Base-by-base conservation (phyloP, 495 filamentous ascomycete genomes). In the Hypomontagnella submonticulosa region DNA sequence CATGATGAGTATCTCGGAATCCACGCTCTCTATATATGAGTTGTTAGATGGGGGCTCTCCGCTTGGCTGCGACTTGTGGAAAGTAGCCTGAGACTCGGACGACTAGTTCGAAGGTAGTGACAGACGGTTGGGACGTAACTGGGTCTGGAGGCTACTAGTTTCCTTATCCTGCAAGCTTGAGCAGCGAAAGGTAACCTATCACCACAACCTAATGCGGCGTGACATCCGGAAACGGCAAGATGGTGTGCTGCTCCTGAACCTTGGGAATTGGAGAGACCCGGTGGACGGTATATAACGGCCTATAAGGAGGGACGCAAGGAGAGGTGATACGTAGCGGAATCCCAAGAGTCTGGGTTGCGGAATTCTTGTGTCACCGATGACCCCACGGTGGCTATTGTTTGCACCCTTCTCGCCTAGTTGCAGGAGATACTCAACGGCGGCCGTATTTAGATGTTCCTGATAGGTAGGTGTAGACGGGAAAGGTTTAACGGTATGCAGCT, bases 191-290 rank as follows among this genome's bases (percentile, higher is more conserved):
- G 3, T 32, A 23, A 53, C 36, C 33, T 20, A 42, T 44, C 42
- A 42, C 12, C 27, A 36, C 53, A 42, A 47, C 51, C 50, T 57
- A 43, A 67, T 57, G 63, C 57, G 46, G 51, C 37, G 44, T 67
- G 44, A 67, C 19, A 38, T 42, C 57, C 41, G 6, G 51, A 61
- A 57, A 46, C 1, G 44, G 57, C 27, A 57, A 41, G 40, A 51
- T 44, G 30, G 15, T 38, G 23, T 55, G 42, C 15, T 34, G 47
- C 51, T 51, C 46, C 36, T 34, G 48, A 6, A 16, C 7, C 20
- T 42, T 19, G 8, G 48, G 38, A 38, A 19, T 13, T 6, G 11
- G 40, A 47, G 12, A 62, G 23, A 50, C 40, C n/a, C 38, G 40
- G 38, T 55, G n/a, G 34, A 37, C 18, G n/a, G 20, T 15, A 18